Evolutionary conservation across 148 eudicot species (phyloP), one percentile per base, ranked within the genome.

Genomic region (Spergularia marina): DNA sequence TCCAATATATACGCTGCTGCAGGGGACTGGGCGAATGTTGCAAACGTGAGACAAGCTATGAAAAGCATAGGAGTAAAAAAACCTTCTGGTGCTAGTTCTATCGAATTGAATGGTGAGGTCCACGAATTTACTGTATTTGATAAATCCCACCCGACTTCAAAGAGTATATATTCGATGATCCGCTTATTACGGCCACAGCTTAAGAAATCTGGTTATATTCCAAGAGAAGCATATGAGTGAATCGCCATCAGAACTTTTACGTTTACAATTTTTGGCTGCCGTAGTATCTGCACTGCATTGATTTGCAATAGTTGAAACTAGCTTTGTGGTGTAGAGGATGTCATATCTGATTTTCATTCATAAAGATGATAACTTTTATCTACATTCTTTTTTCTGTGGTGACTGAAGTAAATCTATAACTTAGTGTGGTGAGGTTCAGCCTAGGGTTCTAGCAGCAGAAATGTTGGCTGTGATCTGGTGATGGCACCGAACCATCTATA

Each of bases 1-100:
- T 94, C 98, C 13, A 89, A 89, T 77, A 86, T 94, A 23, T 90
- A 89, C 75, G 98, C 98, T 59, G 82, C 89, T 47, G 85, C 84
- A 25, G 97, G 97, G 61, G 89, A 94, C 81, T 94, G 98, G 96
- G 75, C 56, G 2, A 80, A 80, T 79, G 91, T 84, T 71, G 84
- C 97, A 20, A 77, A 79, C 73, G 83, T 79, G 71, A 87, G 97
- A 84, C 79, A 82, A 75, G 72, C 77, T 52, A 90, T 94, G 91
- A 87, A 87, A 86, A 83, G 71, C 56, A 74, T 74, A 7, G 90
- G 86, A 69, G 73, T 49, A 30, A 78, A 80, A 16, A 91, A 89
- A 84, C 85, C 85, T 14, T 86, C 96, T 5, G 98, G 98, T 18
- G 93, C 89, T 69, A 94, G 98, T 71, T 84, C 83, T 20, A 81